phyloP scores from a whole-genome alignment of 345 rosid species.

The Gossypium turneri region DNA sequence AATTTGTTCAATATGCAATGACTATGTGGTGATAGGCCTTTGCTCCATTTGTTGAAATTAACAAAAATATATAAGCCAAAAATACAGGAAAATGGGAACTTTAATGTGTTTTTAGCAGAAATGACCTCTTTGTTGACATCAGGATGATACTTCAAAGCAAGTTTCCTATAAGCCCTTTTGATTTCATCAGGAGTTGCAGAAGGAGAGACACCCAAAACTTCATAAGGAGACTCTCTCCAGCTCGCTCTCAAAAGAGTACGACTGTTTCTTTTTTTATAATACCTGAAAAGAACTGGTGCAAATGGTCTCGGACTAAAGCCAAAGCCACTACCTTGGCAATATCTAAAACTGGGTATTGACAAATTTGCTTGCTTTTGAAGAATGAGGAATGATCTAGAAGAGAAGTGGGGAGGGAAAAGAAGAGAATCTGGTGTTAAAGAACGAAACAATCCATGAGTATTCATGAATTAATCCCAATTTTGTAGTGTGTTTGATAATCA shows the following conservation, averaged over 20 bases:
- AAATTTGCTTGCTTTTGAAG: conserved; percentile 26
- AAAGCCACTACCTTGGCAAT: not conserved
- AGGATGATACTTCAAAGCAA: conserved; percentile 92
- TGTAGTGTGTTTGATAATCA: conserved; percentile 19
- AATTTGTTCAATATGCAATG: too few species aligned
- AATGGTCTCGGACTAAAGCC: not conserved
- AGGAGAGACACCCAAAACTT: conserved; percentile 73
- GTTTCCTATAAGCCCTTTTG: conserved; percentile 93
- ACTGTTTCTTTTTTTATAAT: conserved; percentile 23
- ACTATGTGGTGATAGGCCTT: too few species aligned
- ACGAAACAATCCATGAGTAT: conserved; percentile 30
- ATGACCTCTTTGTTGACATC: conserved; percentile 88
- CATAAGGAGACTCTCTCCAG: conserved; percentile 73
- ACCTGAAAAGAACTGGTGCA: conserved; percentile 19
- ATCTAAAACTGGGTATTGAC: conserved; percentile 24
- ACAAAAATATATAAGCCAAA: not conserved
- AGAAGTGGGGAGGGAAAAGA: conserved; percentile 30
- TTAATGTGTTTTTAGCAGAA: not conserved
- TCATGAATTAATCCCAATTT: conserved; percentile 7
- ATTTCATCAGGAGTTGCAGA: conserved; percentile 77
- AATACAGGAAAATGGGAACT: not conserved
- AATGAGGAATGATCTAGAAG: conserved; percentile 35
- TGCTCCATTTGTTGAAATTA: not conserved
- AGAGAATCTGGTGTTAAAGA: conserved; percentile 30
- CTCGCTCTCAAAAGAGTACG: conserved; percentile 42